Evolutionary conservation across 345 rosid genomes (phyloP).

Genomic region (Reutealis trisperma): DNA sequence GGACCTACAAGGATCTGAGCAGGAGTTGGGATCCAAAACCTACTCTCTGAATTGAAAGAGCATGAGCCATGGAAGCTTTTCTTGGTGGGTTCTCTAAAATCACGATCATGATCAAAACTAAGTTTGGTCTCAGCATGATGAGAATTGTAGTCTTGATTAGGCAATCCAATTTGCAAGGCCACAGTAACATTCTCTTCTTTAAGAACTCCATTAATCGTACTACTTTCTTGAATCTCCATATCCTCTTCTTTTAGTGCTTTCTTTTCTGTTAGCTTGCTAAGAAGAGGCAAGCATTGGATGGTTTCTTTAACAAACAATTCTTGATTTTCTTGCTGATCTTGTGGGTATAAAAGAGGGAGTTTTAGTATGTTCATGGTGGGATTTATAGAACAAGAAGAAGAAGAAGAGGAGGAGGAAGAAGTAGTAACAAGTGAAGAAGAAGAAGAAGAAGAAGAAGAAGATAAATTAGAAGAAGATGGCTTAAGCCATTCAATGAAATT

Average conservation of each 20-base stretch:
- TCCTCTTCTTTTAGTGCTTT: constrained; percentile 42
- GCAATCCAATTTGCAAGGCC: constrained; percentile 72
- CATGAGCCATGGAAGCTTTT: constrained; percentile 28
- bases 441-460: constrained; percentile 16
- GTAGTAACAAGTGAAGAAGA: constrained; percentile 13
- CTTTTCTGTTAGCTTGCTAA: constrained; percentile 45
- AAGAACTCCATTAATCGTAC: neutral
- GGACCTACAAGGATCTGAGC: constrained; percentile 83
- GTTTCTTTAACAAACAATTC: constrained; percentile 20
- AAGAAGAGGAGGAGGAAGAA: constrained; percentile 25
- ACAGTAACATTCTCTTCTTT: constrained; percentile 49
- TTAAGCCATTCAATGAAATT: constrained; percentile 88
- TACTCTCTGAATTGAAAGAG: constrained; percentile 42
- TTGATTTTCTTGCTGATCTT: constrained; percentile 19
- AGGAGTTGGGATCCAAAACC: constrained; percentile 89
- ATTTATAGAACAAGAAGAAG: constrained; percentile 22
- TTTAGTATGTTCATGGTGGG: constrained; percentile 32
- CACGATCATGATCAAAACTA: neutral
- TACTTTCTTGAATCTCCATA: constrained; percentile 10
- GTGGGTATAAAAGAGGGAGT: constrained; percentile 20
- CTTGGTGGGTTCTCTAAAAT: constrained; percentile 19
- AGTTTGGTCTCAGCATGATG: constrained; percentile 14
- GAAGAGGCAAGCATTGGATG: constrained; percentile 59
- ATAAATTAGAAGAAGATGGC: constrained; percentile 40
- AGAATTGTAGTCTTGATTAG: constrained; percentile 25